These are phyloP conservation scores for Delitschia confertaspora DNA, from an alignment of 495 filamentous ascomycete genomes.

Conservation along the genomic window DNA sequence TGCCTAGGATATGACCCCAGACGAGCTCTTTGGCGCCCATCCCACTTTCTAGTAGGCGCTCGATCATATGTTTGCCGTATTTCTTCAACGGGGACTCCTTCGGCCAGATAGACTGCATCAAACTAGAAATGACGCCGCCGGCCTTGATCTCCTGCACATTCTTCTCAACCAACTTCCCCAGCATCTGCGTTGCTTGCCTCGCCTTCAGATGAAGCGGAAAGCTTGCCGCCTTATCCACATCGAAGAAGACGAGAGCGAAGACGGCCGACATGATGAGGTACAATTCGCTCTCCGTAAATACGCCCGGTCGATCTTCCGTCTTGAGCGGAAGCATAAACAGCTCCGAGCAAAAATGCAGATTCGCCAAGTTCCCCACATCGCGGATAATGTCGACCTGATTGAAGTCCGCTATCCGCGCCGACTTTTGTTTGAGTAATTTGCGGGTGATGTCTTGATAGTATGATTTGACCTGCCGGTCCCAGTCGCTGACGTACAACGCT, in stretches of 20 bases:
- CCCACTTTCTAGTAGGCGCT: constrained; percentile 26
- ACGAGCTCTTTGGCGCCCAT: constrained; percentile 28
- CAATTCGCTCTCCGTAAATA: constrained; percentile 50
- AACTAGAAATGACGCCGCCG: constrained; percentile 18
- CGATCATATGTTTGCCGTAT: constrained; percentile 35
- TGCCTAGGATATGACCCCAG: constrained; percentile 37
- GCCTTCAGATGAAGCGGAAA: constrained; percentile 53
- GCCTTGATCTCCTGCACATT: constrained; percentile 27
- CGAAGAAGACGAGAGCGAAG: constrained; percentile 56
- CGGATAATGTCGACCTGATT: constrained; percentile 57
- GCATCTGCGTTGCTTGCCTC: constrained; percentile 27
- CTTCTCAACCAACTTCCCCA: constrained; percentile 30
- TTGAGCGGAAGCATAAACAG: constrained; percentile 58
- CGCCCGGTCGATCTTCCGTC: constrained; percentile 51
- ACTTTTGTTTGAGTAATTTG: constrained; percentile 43
- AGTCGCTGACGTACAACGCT: constrained; percentile 44
- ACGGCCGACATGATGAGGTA: constrained; percentile 52
- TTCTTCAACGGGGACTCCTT: constrained; percentile 21
- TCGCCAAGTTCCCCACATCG: constrained; percentile 53
- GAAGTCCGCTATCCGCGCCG: constrained; percentile 43
- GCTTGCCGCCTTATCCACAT: constrained; percentile 54
- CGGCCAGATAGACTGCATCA: constrained; percentile 28
- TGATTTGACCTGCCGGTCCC: constrained; percentile 42
- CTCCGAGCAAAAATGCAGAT: constrained; percentile 51
- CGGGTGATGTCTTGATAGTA: constrained; percentile 48